These are phyloP conservation scores for Starmerella powellii DNA, from an alignment of 805 yeast species.

Conservation along the genomic window DNA sequence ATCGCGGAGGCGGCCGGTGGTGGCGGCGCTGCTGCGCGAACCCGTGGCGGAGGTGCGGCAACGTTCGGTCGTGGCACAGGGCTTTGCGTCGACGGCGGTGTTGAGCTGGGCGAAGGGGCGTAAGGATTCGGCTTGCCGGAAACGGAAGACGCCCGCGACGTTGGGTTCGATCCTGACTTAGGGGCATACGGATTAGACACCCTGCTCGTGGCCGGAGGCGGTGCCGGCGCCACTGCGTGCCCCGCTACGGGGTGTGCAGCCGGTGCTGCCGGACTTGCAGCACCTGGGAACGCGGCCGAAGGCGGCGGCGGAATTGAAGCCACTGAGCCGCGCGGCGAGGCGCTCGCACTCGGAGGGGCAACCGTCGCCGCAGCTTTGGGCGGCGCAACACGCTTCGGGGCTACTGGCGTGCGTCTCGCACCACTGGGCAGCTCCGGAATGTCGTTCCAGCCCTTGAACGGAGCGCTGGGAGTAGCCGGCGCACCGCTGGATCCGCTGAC, in stretches of 20 bases:
- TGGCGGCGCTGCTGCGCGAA: constrained; percentile 15
- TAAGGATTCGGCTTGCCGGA: constrained; percentile 19
- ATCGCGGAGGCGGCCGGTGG: constrained; percentile 25
- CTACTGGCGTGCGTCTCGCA: constrained; percentile 19
- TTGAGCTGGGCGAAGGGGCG: constrained; percentile 21
- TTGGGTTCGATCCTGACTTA: constrained; percentile 19
- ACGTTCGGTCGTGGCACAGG: constrained; percentile 16
- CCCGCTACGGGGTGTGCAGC: constrained; percentile 50
- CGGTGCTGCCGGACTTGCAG: too few species aligned
- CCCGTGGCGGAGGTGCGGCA: constrained; percentile 20
- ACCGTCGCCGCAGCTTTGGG: constrained; percentile 7
- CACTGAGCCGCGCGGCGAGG: neutral
- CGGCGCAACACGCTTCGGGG: constrained; percentile 16
- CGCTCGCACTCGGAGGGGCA: constrained; percentile 11
- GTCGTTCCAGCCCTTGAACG: constrained; percentile 24
- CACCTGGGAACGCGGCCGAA: constrained; percentile 20
- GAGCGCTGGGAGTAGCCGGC: constrained; percentile 4
- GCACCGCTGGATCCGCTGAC: neutral
- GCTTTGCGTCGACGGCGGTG: constrained; percentile 18
- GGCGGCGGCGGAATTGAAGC: constrained; percentile 24
- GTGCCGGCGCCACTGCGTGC: constrained; percentile 29
- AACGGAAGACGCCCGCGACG: neutral
- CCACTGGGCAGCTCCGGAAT: constrained; percentile 19
- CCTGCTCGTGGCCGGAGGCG: constrained; percentile 21
- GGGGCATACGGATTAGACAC: constrained; percentile 31